Evolutionary conservation across 108 stramenopile genomes (phyloP).

Genomic region (Craspedostauros australis): DNA sequence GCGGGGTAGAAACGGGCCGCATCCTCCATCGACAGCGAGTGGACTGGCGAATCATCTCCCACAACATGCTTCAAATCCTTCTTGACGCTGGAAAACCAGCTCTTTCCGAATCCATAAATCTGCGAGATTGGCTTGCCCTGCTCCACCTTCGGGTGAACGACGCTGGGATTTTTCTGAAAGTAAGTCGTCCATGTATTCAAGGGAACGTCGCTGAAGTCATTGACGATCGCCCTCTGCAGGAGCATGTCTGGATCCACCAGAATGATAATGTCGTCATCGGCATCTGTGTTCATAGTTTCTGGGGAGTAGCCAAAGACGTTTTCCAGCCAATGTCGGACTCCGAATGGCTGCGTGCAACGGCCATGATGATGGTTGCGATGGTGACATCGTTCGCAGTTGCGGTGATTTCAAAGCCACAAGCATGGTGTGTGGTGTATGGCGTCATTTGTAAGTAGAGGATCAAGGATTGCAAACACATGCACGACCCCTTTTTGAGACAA

Average conservation of each 20-base stretch:
- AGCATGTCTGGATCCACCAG: slow-evolving; percentile 84
- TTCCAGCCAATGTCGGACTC: slow-evolving; percentile 62
- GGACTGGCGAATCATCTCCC: slow-evolving; percentile 40
- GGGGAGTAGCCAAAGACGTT: slow-evolving; percentile 2
- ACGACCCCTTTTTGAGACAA: too few species aligned
- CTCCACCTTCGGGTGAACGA: slow-evolving; percentile 28
- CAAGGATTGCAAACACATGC: too few species aligned
- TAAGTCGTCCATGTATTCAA: slow-evolving; percentile 35
- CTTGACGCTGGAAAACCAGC: slow-evolving; percentile 33
- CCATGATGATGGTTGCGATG: too few species aligned
- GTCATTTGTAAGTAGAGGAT: too few species aligned
- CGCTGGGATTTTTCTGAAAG: slow-evolving; percentile 5
- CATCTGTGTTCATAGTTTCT: background rate
- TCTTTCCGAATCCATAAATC: slow-evolving; percentile 75
- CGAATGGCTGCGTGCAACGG: too few species aligned
- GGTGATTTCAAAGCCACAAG: too few species aligned
- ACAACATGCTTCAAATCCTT: slow-evolving; percentile 50
- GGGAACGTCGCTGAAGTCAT: slow-evolving; percentile 39
- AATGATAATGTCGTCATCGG: slow-evolving; percentile 60
- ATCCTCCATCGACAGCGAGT: slow-evolving; percentile 24
- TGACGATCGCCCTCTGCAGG: slow-evolving; percentile 58
- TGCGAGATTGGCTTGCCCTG: slow-evolving; percentile 84
- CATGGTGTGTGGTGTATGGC: too few species aligned
- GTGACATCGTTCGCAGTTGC: too few species aligned
- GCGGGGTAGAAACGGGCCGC: slow-evolving; percentile 67